Conservation (phyloP, 345 rosid species). For the Citrus cavaleriei region DNA sequence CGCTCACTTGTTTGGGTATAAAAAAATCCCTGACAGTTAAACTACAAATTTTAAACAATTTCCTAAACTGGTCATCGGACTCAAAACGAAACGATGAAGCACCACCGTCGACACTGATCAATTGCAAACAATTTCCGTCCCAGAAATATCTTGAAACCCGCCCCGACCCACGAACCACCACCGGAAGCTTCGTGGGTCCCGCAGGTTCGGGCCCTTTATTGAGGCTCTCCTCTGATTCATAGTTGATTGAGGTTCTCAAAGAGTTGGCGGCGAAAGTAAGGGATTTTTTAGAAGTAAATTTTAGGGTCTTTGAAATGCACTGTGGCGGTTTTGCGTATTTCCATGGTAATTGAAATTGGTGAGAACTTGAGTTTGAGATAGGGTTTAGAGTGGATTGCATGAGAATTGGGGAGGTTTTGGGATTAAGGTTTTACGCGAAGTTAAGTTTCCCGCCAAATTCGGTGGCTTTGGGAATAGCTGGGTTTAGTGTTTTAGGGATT, state of each 20-base stretch:
- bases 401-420: conserved; percentile 15
- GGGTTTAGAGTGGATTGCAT: conserved; percentile 46
- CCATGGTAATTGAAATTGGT: conserved; percentile 27
- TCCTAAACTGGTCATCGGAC: conserved; percentile 36
- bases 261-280: conserved; percentile 21
- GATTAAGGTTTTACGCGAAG: background rate
- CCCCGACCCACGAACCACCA: conserved; percentile 44
- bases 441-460: conserved; percentile 24
- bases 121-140: conserved; percentile 44
- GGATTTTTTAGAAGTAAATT: conserved; percentile 13
- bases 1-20: conserved; percentile 66
- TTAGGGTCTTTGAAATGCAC: conserved; percentile 15
- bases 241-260: conserved; percentile 34
- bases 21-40: conserved; percentile 57
- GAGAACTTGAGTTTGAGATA: conserved; percentile 13
- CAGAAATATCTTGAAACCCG: conserved; percentile 58
- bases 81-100: conserved; percentile 29
- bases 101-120: conserved; percentile 42
- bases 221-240: conserved; percentile 36
- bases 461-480: background rate
- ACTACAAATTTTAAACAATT: conserved; percentile 34
- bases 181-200: conserved; percentile 37
- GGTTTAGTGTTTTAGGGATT: conserved; percentile 18
- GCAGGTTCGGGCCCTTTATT: conserved; percentile 10
- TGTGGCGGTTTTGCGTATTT: conserved; percentile 12